phyloP scores from a whole-genome alignment of 139 green algal species.

The Astrephomene gubernaculifera region DNA sequence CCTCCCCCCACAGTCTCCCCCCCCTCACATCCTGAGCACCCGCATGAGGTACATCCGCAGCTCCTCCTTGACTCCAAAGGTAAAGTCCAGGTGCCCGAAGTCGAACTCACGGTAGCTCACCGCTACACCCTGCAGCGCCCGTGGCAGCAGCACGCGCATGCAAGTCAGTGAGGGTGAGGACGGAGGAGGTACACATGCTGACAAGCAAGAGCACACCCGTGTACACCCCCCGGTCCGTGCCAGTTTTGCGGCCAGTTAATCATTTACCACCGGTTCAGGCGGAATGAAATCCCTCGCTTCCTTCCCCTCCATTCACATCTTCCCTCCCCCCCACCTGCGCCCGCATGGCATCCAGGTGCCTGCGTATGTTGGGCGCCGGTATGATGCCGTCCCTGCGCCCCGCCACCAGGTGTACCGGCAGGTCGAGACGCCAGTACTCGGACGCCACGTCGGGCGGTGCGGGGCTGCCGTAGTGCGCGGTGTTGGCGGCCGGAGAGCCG shows the following conservation, averaged over 20 bases:
- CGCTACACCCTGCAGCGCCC: constrained; percentile 40
- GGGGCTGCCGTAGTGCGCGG: constrained; percentile 71
- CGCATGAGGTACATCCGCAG: constrained; percentile 68
- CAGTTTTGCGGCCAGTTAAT: too few relatives aligned
- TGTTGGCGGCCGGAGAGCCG: constrained; percentile 72
- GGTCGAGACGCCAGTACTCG: constrained; percentile 74
- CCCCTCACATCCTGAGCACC: constrained; percentile 35
- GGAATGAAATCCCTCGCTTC: too few relatives aligned
- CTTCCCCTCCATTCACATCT: too few relatives aligned
- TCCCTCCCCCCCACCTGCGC: constrained; percentile 56
- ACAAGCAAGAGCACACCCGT: too few relatives aligned
- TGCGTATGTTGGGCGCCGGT: constrained; percentile 64
- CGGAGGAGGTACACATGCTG: too few relatives aligned
- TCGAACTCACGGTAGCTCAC: constrained; percentile 89
- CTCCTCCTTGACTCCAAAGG: constrained; percentile 80
- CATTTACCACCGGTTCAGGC: too few relatives aligned
- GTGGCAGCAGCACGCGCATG: too few relatives aligned
- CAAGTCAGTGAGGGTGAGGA: too few relatives aligned
- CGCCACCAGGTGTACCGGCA: constrained; percentile 91
- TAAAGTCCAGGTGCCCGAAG: constrained; percentile 95
- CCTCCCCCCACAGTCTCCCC: too few relatives aligned
- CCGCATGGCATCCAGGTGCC: constrained; percentile 75
- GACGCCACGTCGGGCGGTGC: constrained; percentile 79
- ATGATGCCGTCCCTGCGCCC: constrained; percentile 88
- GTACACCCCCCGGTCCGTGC: too few relatives aligned